phyloP scores from a whole-genome alignment of 495 filamentous ascomycete genomes.

The Neurospora cerealis region DNA sequence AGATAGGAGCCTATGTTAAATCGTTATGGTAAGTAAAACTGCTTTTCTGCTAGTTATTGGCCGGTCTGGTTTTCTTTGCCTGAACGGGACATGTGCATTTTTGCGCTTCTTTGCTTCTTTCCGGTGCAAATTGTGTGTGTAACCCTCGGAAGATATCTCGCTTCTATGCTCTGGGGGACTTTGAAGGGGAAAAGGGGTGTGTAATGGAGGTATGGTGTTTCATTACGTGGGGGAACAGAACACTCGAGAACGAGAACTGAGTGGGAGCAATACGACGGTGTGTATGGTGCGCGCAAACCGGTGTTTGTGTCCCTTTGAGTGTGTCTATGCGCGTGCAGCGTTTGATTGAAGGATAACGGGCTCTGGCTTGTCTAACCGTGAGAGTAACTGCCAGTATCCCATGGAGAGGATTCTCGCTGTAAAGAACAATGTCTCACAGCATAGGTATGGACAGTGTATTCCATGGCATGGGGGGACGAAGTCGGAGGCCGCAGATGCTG shows the following conservation, averaged over 20 bases:
- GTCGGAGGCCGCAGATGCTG: neutral
- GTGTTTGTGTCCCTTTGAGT: neutral
- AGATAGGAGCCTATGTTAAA: constrained; percentile 54
- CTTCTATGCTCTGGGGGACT: neutral
- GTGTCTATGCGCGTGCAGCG: neutral
- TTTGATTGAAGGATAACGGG: constrained; percentile 1
- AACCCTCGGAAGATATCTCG: neutral
- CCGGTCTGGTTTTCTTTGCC: neutral
- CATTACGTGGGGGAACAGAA: constrained; percentile 16
- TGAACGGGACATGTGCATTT: neutral
- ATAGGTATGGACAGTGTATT: neutral
- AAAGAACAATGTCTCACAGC: neutral
- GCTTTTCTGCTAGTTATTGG: neutral
- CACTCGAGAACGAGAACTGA: neutral
- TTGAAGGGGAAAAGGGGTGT: constrained; percentile 4
- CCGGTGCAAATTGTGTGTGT: neutral
- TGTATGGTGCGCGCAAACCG: constrained; percentile 1
- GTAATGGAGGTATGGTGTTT: constrained; percentile 7
- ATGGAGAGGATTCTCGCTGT: neutral
- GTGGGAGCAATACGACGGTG: neutral
- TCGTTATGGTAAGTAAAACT: neutral
- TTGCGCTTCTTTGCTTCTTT: neutral
- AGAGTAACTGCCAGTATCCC: neutral
- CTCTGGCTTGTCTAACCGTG: neutral
- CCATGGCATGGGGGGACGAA: neutral